Evolutionary conservation across 805 yeast species (phyloP).

Genomic region (Kuraishia floccosa): DNA sequence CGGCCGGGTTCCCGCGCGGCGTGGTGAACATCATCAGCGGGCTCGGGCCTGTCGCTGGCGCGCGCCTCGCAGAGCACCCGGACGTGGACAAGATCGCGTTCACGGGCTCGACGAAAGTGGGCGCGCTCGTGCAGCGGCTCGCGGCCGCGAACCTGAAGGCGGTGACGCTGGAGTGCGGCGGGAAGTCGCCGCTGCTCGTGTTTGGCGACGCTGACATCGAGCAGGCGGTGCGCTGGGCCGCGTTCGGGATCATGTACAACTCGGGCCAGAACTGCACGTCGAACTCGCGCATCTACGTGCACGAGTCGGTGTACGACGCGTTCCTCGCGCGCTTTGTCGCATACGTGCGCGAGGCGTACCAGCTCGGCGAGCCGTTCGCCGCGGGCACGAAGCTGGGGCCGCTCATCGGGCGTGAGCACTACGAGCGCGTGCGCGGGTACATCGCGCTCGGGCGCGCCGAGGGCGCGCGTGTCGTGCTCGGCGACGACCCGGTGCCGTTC

Average conservation of each 20-base stretch:
- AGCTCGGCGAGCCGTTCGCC: slow-evolving; percentile 44
- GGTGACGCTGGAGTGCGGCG: slow-evolving; percentile 64
- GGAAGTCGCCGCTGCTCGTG: slow-evolving; percentile 55
- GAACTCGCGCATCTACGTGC: slow-evolving; percentile 50
- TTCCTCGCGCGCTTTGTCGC: slow-evolving; percentile 33
- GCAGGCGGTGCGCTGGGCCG: slow-evolving; percentile 59
- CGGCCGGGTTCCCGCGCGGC: slow-evolving; percentile 72
- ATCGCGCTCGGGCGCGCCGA: slow-evolving; percentile 32
- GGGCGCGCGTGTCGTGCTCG: slow-evolving; percentile 33
- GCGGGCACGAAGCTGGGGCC: slow-evolving; percentile 45
- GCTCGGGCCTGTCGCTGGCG: slow-evolving; percentile 59
- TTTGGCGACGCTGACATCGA: slow-evolving; percentile 54
- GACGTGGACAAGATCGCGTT: slow-evolving; percentile 50
- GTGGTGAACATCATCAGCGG: slow-evolving; percentile 66
- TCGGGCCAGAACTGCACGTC: slow-evolving; percentile 64
- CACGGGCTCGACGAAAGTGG: slow-evolving; percentile 61
- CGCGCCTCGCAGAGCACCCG: slow-evolving; percentile 48
- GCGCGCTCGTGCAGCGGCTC: slow-evolving; percentile 47
- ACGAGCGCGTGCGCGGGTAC: slow-evolving; percentile 35
- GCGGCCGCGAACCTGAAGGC: slow-evolving; percentile 54
- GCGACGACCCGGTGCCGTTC: slow-evolving; percentile 29
- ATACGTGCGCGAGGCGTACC: slow-evolving; percentile 38
- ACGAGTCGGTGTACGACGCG: slow-evolving; percentile 42
- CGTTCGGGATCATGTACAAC: slow-evolving; percentile 52
- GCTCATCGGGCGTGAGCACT: slow-evolving; percentile 44